Conservation (phyloP, 441 rosid species). For the Jatropha podagrica region DNA sequence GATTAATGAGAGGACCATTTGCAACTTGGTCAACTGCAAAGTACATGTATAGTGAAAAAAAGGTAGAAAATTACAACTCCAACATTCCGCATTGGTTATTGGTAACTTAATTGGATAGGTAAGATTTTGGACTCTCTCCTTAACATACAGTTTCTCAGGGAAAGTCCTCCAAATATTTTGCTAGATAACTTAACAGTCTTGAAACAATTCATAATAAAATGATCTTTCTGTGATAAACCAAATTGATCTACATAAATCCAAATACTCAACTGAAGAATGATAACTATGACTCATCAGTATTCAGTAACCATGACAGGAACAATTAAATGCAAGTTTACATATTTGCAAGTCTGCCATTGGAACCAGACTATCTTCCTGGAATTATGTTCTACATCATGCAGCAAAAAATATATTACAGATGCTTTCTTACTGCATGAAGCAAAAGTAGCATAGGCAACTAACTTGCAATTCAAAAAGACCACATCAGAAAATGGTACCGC, state of each 20-base stretch:
- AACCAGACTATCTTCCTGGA: neutral
- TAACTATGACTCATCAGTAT: neutral
- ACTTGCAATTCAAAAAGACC: constrained; percentile 1
- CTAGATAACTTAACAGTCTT: neutral
- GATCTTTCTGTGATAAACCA: constrained; percentile 4
- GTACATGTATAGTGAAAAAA: neutral
- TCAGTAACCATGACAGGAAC: neutral
- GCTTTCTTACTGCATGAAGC: neutral
- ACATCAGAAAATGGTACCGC: neutral
- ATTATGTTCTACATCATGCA: neutral
- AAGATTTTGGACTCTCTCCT: neutral
- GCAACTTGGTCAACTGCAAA: neutral
- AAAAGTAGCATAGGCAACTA: neutral
- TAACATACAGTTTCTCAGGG: neutral
- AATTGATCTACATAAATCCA: neutral
- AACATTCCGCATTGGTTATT: neutral
- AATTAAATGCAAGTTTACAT: neutral
- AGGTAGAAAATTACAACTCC: neutral
- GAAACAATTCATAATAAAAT: neutral
- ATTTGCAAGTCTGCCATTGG: neutral
- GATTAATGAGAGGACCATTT: neutral
- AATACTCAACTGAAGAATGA: neutral
- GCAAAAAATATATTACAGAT: neutral
- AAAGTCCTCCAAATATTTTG: neutral
- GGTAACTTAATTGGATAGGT: neutral